A percentile compares a stretch with the other conserved stretches of the same genome.
phyloP scores from a whole-genome alignment of 495 filamentous ascomycete genomes.

The Penicillium paradoxum region DNA sequence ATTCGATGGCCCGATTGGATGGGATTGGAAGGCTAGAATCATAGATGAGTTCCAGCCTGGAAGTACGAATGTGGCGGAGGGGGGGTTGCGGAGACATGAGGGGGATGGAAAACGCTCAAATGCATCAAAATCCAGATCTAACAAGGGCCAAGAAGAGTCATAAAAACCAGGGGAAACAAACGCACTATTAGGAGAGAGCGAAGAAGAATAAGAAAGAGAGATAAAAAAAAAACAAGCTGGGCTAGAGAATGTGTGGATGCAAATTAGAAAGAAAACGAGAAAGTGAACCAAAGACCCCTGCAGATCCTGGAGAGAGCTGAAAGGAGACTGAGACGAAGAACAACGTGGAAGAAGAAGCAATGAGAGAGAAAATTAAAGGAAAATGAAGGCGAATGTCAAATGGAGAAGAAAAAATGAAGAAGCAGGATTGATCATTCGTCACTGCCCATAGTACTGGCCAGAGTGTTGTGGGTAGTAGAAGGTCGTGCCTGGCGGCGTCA shows the following conservation, averaged over 20 bases:
- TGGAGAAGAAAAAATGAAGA: constrained; percentile 5
- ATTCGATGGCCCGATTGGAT: neutral
- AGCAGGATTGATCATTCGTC: constrained; percentile 8
- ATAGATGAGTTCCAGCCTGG: constrained; percentile 6
- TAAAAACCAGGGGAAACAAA: neutral
- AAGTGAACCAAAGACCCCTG: constrained; percentile 8
- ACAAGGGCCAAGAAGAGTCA: constrained; percentile 13
- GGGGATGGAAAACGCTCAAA: constrained; percentile 38
- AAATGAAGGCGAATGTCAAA: constrained; percentile 7
- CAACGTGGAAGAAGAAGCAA: constrained; percentile 5
- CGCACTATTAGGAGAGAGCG: neutral
- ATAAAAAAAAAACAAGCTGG: neutral
- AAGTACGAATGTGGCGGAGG: constrained; percentile 6
- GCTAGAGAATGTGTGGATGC: constrained; percentile 6
- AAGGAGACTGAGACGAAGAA: constrained; percentile 7
- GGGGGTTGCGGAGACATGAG: constrained; percentile 18
- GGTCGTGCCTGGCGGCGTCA: constrained; percentile 62
- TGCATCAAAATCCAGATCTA: constrained; percentile 34
- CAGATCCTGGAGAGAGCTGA: neutral
- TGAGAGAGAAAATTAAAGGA: constrained; percentile 4
- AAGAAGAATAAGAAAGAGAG: too few species aligned
- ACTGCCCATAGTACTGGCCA: constrained; percentile 60
- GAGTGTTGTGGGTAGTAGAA: constrained; percentile 69
- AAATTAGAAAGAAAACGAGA: constrained; percentile 10
- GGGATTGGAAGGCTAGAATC: constrained; percentile 11